A percentile compares a stretch with the other conserved stretches of the same genome.
phyloP scores from a whole-genome alignment of 805 yeast genomes.

The Saccharomycopsis selenospora region DNA sequence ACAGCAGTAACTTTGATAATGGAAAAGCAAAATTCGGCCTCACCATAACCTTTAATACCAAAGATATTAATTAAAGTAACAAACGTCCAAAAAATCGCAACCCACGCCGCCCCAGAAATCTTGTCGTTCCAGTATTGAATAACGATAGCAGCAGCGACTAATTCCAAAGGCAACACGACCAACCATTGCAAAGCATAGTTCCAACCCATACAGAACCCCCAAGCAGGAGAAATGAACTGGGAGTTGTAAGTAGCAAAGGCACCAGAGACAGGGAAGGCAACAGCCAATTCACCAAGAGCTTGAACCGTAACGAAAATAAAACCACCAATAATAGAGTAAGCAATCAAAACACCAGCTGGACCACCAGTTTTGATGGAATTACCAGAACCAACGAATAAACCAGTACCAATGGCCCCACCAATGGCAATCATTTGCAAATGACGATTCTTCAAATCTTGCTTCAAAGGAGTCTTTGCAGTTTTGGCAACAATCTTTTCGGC shows the following conservation, averaged over 20 bases:
- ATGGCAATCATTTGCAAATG: conserved; percentile 62
- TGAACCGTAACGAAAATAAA: conserved; percentile 54
- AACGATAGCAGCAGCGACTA: conserved; percentile 54
- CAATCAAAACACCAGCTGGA: conserved; percentile 55
- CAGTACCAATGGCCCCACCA: conserved; percentile 70
- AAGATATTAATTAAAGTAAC: conserved; percentile 43
- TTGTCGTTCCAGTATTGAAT: conserved; percentile 46
- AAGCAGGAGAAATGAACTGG: conserved; percentile 47
- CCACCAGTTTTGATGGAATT: conserved; percentile 53
- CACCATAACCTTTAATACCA: conserved; percentile 51
- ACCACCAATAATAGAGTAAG: conserved; percentile 46
- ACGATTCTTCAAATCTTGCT: conserved; percentile 46
- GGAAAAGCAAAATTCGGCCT: conserved; percentile 46
- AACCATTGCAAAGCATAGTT: conserved; percentile 52
- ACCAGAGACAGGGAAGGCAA: conserved; percentile 47
- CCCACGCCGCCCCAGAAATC: conserved; percentile 55
- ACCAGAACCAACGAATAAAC: conserved; percentile 62
- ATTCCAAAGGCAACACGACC: conserved; percentile 49
- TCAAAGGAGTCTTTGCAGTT: conserved; percentile 44
- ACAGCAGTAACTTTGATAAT: conserved; percentile 42
- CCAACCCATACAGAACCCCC: conserved; percentile 48
- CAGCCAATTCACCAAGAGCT: conserved; percentile 47
- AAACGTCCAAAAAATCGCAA: conserved; percentile 43
- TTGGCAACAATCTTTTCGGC: conserved; percentile 35
- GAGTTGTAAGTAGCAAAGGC: conserved; percentile 44